Evolutionary conservation across 768 basidiomycete species (phyloP), one percentile per base, ranked within the genome.

Genomic region (Kwoniella pini): DNA sequence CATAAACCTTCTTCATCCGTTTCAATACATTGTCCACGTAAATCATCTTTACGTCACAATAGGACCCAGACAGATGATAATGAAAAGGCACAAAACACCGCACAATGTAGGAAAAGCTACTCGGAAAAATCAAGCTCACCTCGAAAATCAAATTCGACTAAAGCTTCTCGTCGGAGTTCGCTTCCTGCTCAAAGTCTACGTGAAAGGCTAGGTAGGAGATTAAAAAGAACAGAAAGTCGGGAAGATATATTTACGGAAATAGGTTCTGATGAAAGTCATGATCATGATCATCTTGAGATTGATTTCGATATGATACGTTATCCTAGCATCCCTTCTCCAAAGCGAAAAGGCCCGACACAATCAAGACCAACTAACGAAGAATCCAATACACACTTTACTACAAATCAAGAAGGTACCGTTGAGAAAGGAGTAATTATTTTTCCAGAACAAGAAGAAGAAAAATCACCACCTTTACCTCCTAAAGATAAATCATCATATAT

Each of bases 181-280:
- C 24, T 28, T 22, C 52, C 52, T n/a, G 15, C 38, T 0, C 36
- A 61, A n/a, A 31, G 60, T 17, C 9, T 42, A 7, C 33, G 33
- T 7, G 33, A 36, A 24, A 28, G 60, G 13, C 43, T 70, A 21
- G 44, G 45, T n/a, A 39, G 61, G 21, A 46, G 57, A 21, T 7
- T 71, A 15, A 55, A 42, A n/a, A 19, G 69, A 31, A 50, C 44
- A 2, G 22, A 55, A 39, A 54, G 55, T 21, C n/a, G 63, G 11
- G 66, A 71, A 50, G 69, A 71, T 31, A 53, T 56, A 4, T 71
- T 68, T 38, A 71, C 69, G 9, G 66, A 71, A 38, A 19, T 71
- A 2, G 59, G 28, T 15, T 54, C 53, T 19, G 60, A 65, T 7
- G 49, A 59, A 15, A 24, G 43, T 2, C n/a, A n/a, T 15, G 38